Conservation (phyloP, 1,284 basidiomycete genomes). For the Heterobasidion parviporum region DNA sequence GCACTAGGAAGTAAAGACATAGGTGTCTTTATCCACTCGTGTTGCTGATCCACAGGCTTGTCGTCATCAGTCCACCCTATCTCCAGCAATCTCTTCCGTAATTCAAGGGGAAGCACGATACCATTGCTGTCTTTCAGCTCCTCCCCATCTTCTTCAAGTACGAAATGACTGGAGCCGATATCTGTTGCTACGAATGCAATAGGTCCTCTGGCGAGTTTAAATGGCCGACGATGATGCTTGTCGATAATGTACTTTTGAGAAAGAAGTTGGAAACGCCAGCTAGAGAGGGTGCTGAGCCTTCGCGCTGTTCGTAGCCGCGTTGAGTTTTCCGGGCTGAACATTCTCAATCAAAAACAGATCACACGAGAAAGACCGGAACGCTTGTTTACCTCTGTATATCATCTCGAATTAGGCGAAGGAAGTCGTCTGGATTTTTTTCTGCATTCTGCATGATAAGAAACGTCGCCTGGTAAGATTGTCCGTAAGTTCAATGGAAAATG, state of each 20-base stretch:
- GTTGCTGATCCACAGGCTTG: slow-evolving; percentile 41
- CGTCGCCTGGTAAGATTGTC: slow-evolving; percentile 34
- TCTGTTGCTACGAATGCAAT: slow-evolving; percentile 64
- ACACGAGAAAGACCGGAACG: slow-evolving; percentile 3
- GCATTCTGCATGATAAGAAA: slow-evolving; percentile 67
- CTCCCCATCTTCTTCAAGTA: slow-evolving; percentile 43
- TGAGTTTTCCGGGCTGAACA: slow-evolving; percentile 33
- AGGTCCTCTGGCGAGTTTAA: slow-evolving; percentile 57
- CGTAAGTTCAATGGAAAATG: not conserved
- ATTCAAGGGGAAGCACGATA: slow-evolving; percentile 45
- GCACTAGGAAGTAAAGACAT: slow-evolving; percentile 51
- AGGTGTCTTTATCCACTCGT: slow-evolving; percentile 52
- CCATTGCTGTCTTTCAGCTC: slow-evolving; percentile 38
- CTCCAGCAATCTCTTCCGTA: slow-evolving; percentile 55
- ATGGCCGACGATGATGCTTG: slow-evolving; percentile 48
- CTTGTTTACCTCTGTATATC: slow-evolving; percentile 43
- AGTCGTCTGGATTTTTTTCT: slow-evolving; percentile 44
- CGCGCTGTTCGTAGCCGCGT: slow-evolving; percentile 42
- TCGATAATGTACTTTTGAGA: slow-evolving; percentile 54
- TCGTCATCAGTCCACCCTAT: slow-evolving; percentile 65
- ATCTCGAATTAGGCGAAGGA: slow-evolving; percentile 40
- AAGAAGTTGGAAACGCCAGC: slow-evolving; percentile 60
- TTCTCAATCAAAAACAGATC: not conserved
- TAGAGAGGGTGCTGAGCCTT: slow-evolving; percentile 44
- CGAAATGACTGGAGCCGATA: slow-evolving; percentile 51